Conservation (phyloP, 305 asterid species). For the Fraxinus velutina region DNA sequence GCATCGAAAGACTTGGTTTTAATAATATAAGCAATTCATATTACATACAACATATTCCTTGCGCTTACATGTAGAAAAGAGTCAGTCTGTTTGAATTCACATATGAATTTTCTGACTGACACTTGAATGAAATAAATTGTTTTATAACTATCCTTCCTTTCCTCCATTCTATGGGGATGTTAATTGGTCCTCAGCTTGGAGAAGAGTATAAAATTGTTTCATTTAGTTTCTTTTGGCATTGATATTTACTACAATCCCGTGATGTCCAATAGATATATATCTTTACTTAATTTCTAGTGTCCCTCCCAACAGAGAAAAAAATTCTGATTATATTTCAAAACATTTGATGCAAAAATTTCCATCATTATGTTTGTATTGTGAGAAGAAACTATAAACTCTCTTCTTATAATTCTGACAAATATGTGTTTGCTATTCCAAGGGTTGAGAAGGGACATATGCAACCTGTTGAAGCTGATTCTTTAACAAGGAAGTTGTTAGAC, state of each 20-base stretch:
- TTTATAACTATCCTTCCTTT: slow-evolving; percentile 5
- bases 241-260: neutral
- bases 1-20: neutral
- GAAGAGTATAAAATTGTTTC: neutral
- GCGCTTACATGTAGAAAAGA: slow-evolving; percentile 1
- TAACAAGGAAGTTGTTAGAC: slow-evolving; percentile 69
- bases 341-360: slow-evolving; percentile 17
- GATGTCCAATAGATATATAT: neutral
- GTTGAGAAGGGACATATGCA: slow-evolving; percentile 73
- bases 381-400: slow-evolving; percentile 14
- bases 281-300: neutral
- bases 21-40: neutral
- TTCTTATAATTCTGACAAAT: slow-evolving; percentile 23
- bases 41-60: neutral
- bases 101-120: neutral
- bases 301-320: neutral
- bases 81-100: neutral
- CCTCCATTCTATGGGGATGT: neutral
- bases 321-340: slow-evolving; percentile 5
- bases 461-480: slow-evolving; percentile 60
- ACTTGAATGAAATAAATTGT: neutral
- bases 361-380: slow-evolving; percentile 9
- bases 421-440: slow-evolving; percentile 42
- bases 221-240: neutral
- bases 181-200: neutral